These are phyloP conservation scores for Ceratobasidium sp. DNA, from an alignment of 1,284 basidiomycete genomes.

Conservation along the genomic window DNA sequence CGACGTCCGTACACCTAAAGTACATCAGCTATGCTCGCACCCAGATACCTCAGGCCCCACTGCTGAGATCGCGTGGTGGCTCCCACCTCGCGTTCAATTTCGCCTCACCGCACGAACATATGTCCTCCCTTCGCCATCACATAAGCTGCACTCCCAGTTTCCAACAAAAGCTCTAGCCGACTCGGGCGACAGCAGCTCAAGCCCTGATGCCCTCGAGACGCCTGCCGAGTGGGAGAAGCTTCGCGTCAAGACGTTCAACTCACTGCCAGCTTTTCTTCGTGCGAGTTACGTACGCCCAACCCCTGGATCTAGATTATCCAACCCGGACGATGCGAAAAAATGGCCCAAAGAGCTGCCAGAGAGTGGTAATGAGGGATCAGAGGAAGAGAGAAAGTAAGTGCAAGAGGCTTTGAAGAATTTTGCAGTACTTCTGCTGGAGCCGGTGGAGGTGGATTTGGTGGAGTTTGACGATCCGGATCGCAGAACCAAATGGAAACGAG, in stretches of 20 bases:
- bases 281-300: conserved; percentile 48
- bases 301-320: conserved; percentile 44
- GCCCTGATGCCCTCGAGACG: conserved; percentile 26
- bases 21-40: conserved; percentile 42
- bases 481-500: conserved; percentile 39
- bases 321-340: conserved; percentile 45
- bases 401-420: conserved; percentile 48
- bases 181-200: not conserved
- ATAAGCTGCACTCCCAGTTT: conserved; percentile 44
- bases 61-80: conserved; percentile 50
- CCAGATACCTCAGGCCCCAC: conserved; percentile 35
- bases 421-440: conserved; percentile 48
- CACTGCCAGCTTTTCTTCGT: conserved; percentile 45
- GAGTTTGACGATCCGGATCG: conserved; percentile 47
- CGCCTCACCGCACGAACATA: conserved; percentile 47
- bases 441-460: conserved; percentile 46
- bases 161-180: conserved; percentile 14
- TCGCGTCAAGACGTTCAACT: conserved; percentile 48
- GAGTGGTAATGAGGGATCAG: conserved; percentile 41
- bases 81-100: conserved; percentile 47
- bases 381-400: conserved; percentile 39
- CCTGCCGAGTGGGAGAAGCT: conserved; percentile 45
- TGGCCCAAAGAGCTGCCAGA: conserved; percentile 48
- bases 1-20: conserved; percentile 49
- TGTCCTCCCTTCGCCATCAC: conserved; percentile 47